Evolutionary conservation across 2,329 filamentous ascomycete genomes (phyloP).

Genomic region (Orbilia oligospora): DNA sequence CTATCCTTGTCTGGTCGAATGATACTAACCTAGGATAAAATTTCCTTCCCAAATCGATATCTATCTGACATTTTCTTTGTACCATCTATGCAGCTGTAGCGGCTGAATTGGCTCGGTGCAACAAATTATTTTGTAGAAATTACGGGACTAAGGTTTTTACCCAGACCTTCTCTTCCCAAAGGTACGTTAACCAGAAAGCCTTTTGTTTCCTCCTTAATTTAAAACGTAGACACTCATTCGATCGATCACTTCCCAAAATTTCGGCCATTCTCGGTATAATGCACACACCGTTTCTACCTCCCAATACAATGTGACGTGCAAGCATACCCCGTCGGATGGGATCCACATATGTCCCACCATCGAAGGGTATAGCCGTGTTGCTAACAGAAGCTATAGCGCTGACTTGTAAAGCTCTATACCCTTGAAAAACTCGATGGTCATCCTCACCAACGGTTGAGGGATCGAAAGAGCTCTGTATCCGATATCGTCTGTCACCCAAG

Average conservation of each 20-base stretch:
- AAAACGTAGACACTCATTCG: constrained; percentile 12
- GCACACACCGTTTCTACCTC: constrained; percentile 27
- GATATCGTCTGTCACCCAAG: not conserved
- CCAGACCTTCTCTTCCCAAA: constrained; percentile 14
- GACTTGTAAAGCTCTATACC: constrained; percentile 11
- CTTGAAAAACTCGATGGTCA: constrained; percentile 25
- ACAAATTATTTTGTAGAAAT: constrained; percentile 50
- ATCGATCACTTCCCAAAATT: not conserved
- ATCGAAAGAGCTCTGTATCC: constrained; percentile 33
- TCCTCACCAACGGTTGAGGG: constrained; percentile 27
- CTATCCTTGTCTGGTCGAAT: constrained; percentile 33
- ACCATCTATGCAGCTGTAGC: constrained; percentile 18
- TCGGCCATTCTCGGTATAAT: constrained; percentile 27
- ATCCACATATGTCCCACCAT: constrained; percentile 44
- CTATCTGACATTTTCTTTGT: constrained; percentile 26
- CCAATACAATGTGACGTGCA: constrained; percentile 35
- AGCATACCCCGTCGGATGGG: constrained; percentile 39
- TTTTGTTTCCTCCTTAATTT: constrained; percentile 36
- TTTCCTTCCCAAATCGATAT: constrained; percentile 27
- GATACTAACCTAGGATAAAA: constrained; percentile 33
- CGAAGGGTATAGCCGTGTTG: constrained; percentile 37
- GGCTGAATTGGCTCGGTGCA: constrained; percentile 54
- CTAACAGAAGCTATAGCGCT: constrained; percentile 31
- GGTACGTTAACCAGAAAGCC: constrained; percentile 24
- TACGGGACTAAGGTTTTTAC: constrained; percentile 45